Percentiles rank a stretch among this genome's conserved stretches.
Evolutionary conservation across 768 basidiomycete genomes (phyloP).

Genomic region (Paxillus ammoniavirescens): DNA sequence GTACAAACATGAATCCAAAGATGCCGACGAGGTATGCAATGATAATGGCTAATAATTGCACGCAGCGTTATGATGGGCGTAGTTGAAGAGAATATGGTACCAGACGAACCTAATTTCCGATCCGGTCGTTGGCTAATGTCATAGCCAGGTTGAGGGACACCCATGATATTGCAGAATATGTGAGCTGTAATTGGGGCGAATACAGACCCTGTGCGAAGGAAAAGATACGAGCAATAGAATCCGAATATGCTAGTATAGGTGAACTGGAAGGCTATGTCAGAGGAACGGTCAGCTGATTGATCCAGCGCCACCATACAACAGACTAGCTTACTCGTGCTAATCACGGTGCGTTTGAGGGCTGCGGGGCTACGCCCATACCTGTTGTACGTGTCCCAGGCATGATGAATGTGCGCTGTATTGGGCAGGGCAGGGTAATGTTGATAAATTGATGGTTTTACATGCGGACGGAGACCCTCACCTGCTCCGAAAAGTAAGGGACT

Average conservation of each 20-base stretch:
- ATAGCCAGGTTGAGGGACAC: constrained; percentile 64
- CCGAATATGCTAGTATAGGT: constrained; percentile 93
- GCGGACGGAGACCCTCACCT: constrained; percentile 46
- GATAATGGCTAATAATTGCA: constrained; percentile 45
- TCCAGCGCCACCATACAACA: neutral
- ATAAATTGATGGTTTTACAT: neutral
- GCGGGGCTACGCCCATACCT: constrained; percentile 62
- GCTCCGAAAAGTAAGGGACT: constrained; percentile 87
- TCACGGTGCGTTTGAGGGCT: constrained; percentile 64
- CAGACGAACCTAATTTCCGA: constrained; percentile 48
- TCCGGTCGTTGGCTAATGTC: constrained; percentile 57
- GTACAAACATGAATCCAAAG: constrained; percentile 50
- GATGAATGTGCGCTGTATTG: constrained; percentile 81
- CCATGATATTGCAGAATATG: constrained; percentile 94
- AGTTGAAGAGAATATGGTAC: constrained; percentile 8
- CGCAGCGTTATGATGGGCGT: constrained; percentile 10
- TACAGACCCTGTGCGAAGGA: constrained; percentile 82
- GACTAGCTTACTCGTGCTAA: constrained; percentile 48
- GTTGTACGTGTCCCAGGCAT: constrained; percentile 84
- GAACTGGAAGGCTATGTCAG: constrained; percentile 73
- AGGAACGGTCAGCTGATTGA: constrained; percentile 13
- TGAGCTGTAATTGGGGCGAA: constrained; percentile 78
- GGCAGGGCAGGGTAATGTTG: constrained; percentile 8
- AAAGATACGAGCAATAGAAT: constrained; percentile 81
- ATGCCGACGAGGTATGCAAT: constrained; percentile 60